These are phyloP conservation scores for Metschnikowia shivogae DNA, from an alignment of 805 yeast genomes.

Conservation along the genomic window DNA sequence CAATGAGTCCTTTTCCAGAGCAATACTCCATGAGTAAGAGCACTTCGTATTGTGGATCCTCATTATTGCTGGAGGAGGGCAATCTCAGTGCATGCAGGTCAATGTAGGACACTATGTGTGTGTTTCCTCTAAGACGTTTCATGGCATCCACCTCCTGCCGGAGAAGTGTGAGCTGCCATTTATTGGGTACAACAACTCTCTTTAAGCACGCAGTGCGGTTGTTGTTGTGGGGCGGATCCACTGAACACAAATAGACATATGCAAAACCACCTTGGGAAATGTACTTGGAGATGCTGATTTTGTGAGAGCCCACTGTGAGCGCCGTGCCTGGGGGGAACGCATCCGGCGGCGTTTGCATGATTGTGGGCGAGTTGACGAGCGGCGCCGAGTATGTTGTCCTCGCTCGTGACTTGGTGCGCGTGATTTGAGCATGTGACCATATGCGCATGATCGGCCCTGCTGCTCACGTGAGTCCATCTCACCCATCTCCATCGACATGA, in stretches of 20 bases:
- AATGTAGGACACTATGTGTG: slow-evolving; percentile 80
- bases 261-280: slow-evolving; percentile 94
- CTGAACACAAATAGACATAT: slow-evolving; percentile 79
- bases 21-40: slow-evolving; percentile 79
- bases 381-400: slow-evolving; percentile 1
- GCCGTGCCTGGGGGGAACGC: slow-evolving; percentile 73
- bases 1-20: slow-evolving; percentile 68
- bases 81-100: slow-evolving; percentile 92
- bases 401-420: background rate
- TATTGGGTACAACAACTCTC: slow-evolving; percentile 93
- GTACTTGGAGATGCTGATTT: slow-evolving; percentile 62
- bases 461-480: too few species aligned
- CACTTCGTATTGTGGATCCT: slow-evolving; percentile 62
- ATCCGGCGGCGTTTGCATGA: slow-evolving; percentile 48
- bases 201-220: slow-evolving; percentile 72
- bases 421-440: background rate
- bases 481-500: slow-evolving; percentile 22
- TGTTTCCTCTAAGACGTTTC: slow-evolving; percentile 78
- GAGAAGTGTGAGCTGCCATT: slow-evolving; percentile 71
- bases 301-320: slow-evolving; percentile 81
- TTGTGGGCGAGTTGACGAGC: slow-evolving; percentile 4
- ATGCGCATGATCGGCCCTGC: too few species aligned
- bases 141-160: slow-evolving; percentile 97
- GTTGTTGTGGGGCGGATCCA: slow-evolving; percentile 56
- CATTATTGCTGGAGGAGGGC: slow-evolving; percentile 13